These are phyloP conservation scores for Phytophthora europaea DNA, from an alignment of 352 stramenopile species.

Conservation along the genomic window DNA sequence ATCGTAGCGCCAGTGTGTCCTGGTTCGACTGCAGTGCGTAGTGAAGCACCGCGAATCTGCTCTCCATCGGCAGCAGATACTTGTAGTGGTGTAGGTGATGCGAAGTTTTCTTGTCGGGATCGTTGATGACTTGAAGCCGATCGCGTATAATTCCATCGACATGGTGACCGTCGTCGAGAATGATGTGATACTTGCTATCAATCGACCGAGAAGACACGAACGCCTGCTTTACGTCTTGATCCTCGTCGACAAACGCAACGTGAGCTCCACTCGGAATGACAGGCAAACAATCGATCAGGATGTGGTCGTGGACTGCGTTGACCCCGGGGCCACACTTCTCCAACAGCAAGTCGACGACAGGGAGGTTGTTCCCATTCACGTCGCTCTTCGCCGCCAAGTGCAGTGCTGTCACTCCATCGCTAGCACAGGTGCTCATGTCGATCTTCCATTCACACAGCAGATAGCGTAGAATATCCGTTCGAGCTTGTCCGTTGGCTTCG, in stretches of 20 bases:
- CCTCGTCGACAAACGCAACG: slow-evolving; percentile 18
- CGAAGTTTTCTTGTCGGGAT: slow-evolving; percentile 1
- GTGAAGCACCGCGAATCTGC: slow-evolving; percentile 62
- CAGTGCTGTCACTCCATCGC: slow-evolving; percentile 50
- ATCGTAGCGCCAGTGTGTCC: slow-evolving; percentile 35
- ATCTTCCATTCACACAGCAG: slow-evolving; percentile 45
- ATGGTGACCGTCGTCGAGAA: slow-evolving; percentile 58
- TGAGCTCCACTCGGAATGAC: slow-evolving; percentile 46
- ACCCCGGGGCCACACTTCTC: not conserved
- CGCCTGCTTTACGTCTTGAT: slow-evolving; percentile 37
- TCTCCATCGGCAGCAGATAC: slow-evolving; percentile 65
- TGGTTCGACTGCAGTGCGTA: slow-evolving; percentile 70
- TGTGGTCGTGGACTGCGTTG: slow-evolving; percentile 68
- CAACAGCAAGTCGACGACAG: slow-evolving; percentile 64
- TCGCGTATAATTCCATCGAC: slow-evolving; percentile 49
- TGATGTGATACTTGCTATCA: slow-evolving; percentile 64
- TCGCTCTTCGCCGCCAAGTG: slow-evolving; percentile 69
- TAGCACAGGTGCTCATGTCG: slow-evolving; percentile 41
- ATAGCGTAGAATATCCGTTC: slow-evolving; percentile 50
- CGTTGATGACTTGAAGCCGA: slow-evolving; percentile 37
- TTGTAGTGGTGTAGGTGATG: slow-evolving; percentile 30
- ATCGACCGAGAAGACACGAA: slow-evolving; percentile 59
- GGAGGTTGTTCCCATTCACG: slow-evolving; percentile 50
- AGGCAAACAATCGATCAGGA: slow-evolving; percentile 53
- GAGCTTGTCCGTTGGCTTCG: slow-evolving; percentile 47